These are phyloP conservation scores for Anacardium occidentale DNA, from an alignment of 345 rosid genomes.

Conservation along the genomic window DNA sequence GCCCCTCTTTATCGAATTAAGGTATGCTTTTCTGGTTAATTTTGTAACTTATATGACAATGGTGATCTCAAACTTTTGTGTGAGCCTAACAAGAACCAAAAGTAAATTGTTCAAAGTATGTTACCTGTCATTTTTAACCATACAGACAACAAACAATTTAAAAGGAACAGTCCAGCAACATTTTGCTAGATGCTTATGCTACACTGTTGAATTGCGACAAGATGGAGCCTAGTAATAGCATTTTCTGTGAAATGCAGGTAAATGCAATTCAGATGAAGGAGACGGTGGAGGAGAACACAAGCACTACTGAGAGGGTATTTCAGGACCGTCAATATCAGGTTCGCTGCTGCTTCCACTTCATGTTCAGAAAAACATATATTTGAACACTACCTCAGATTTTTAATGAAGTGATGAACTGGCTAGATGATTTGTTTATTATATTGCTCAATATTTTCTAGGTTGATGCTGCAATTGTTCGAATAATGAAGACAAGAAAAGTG, in stretches of 20 bases:
- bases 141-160: not conserved
- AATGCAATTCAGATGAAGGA: slow-evolving; percentile 99
- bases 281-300: slow-evolving; percentile 96
- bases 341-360: not conserved
- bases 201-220: not conserved
- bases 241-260: slow-evolving; percentile 53
- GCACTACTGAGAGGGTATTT: slow-evolving; percentile 96
- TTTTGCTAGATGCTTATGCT: not conserved
- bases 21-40: slow-evolving; percentile 34
- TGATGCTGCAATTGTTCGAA: slow-evolving; percentile 97
- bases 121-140: not conserved
- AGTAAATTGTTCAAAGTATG: not conserved
- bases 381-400: not conserved
- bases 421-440: not conserved
- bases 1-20: slow-evolving; percentile 87
- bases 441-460: slow-evolving; percentile 42
- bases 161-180: not conserved
- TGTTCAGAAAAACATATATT: not conserved
- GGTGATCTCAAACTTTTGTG: not conserved
- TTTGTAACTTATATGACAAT: not conserved
- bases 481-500: slow-evolving; percentile 98
- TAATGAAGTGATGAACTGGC: slow-evolving; percentile 3
- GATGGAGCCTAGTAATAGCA: not conserved
- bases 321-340: slow-evolving; percentile 99
- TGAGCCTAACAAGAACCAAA: not conserved